A percentile compares a stretch with the other conserved stretches of the same genome.
phyloP scores from a whole-genome alignment of 192 early-diverging fungal species.

The Phycomyces blakesleeanus region DNA sequence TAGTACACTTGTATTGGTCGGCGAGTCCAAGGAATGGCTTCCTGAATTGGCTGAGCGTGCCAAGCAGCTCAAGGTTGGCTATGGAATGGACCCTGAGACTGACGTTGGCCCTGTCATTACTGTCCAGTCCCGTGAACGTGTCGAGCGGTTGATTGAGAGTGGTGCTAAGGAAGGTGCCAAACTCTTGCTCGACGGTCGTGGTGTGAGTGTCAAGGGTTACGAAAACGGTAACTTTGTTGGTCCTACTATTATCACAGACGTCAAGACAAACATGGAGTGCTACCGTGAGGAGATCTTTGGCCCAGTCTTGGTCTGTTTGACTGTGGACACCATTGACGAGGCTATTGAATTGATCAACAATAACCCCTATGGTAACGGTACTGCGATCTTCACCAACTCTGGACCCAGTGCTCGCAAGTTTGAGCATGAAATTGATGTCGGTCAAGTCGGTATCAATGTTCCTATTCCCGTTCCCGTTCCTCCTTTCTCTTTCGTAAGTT shows the following conservation, averaged over 20 bases:
- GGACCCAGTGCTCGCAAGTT: constrained; percentile 87
- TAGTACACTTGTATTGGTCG: constrained; percentile 88
- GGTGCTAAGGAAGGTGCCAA: constrained; percentile 84
- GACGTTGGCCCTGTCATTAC: constrained; percentile 93
- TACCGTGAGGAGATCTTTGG: constrained; percentile 96
- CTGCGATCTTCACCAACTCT: constrained; percentile 87
- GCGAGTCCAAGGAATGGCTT: constrained; percentile 77
- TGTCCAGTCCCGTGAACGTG: constrained; percentile 70
- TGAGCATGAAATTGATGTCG: constrained; percentile 83
- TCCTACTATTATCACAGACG: constrained; percentile 83
- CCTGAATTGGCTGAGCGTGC: constrained; percentile 89
- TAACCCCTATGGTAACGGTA: constrained; percentile 87
- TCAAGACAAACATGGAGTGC: constrained; percentile 77
- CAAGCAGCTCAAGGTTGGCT: constrained; percentile 72
- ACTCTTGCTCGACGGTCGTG: constrained; percentile 86
- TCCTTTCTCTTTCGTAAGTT: constrained; percentile 81
- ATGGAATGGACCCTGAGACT: constrained; percentile 79
- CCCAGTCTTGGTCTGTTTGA: constrained; percentile 83
- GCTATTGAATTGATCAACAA: constrained; percentile 87
- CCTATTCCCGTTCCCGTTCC: constrained; percentile 96
- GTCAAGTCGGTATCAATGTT: constrained; percentile 87
- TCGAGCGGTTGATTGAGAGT: constrained; percentile 73
- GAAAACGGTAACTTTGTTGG: constrained; percentile 94
- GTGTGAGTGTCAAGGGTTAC: constrained; percentile 63
- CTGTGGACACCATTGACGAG: constrained; percentile 82